These are phyloP conservation scores for Chaetothyriales sp. DNA, from an alignment of 2,329 filamentous ascomycete species.

Conservation along the genomic window DNA sequence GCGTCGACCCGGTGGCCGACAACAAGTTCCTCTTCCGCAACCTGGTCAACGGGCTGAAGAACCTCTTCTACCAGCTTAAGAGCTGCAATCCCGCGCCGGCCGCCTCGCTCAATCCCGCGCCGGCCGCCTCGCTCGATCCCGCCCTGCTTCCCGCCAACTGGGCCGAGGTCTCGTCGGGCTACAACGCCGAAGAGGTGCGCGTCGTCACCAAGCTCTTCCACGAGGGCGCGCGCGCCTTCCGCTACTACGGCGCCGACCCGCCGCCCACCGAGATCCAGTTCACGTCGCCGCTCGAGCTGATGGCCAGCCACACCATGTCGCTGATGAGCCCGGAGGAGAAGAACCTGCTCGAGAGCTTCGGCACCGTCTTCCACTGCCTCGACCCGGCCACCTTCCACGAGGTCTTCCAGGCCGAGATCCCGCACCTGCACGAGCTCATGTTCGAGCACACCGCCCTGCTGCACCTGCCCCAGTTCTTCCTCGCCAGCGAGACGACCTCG, in stretches of 20 bases:
- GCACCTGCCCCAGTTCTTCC: conserved; percentile 93
- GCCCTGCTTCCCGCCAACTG: conserved; percentile 75
- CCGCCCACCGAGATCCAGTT: conserved; percentile 57
- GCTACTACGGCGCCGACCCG: conserved; percentile 89
- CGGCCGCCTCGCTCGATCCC: conserved; percentile 56
- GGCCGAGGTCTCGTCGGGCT: conserved; percentile 90
- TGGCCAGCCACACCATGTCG: conserved; percentile 89
- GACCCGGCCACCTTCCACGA: conserved; percentile 97
- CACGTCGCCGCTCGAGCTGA: conserved; percentile 74
- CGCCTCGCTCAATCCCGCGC: conserved; percentile 56
- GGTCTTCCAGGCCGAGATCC: conserved; percentile 95
- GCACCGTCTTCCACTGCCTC: conserved; percentile 95
- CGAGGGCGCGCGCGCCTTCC: conserved; percentile 89
- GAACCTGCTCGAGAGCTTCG: conserved; percentile 91
- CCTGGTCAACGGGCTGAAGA: conserved; percentile 86
- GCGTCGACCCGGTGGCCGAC: conserved; percentile 79
- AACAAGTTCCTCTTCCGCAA: conserved; percentile 99
- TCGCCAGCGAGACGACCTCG: conserved; percentile 96
- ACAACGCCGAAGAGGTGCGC: conserved; percentile 91
- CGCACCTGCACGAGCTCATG: conserved; percentile 91
- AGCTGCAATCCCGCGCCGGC: conserved; percentile 67
- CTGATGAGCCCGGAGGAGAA: conserved; percentile 94
- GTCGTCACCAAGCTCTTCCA: conserved; percentile 96
- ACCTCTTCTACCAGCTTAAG: conserved; percentile 88
- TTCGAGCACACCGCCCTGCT: conserved; percentile 90